Evolutionary conservation across 2,329 filamentous ascomycete species (phyloP).

Genomic region (Nemania diffusa): DNA sequence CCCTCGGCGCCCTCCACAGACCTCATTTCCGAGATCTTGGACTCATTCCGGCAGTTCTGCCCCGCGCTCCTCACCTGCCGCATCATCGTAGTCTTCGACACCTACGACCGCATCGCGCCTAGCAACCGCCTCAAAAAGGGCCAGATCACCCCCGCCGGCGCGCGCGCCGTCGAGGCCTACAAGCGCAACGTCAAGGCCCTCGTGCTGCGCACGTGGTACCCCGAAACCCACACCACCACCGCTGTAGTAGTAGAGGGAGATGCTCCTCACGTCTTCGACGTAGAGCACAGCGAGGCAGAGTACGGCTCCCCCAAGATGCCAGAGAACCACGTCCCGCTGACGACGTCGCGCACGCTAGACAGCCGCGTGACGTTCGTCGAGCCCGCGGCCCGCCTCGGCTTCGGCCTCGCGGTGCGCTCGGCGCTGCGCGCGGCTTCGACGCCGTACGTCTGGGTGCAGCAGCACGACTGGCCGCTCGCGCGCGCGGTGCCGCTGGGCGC

Average conservation of each 20-base stretch:
- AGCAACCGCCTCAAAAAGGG: conserved; percentile 63
- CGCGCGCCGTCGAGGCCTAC: conserved; percentile 56
- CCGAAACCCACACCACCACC: too few relatives aligned
- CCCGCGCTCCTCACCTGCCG: conserved; percentile 54
- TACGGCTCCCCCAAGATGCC: conserved; percentile 56
- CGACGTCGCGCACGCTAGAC: conserved; percentile 50
- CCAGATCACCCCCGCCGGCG: conserved; percentile 59
- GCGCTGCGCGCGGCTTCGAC: conserved; percentile 59
- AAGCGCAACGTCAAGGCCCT: conserved; percentile 59
- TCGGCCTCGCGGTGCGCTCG: conserved; percentile 64
- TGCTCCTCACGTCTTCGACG: conserved; percentile 23
- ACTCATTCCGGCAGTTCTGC: conserved; percentile 59
- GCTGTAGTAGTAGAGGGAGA: too few relatives aligned
- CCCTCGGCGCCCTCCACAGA: conserved; percentile 65
- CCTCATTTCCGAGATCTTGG: conserved; percentile 58
- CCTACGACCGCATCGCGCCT: conserved; percentile 59
- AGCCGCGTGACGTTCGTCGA: conserved; percentile 61
- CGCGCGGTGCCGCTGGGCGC: conserved; percentile 56
- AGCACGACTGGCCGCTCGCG: conserved; percentile 66
- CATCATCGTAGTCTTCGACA: conserved; percentile 64
- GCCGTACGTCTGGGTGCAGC: conserved; percentile 66
- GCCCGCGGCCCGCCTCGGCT: conserved; percentile 58
- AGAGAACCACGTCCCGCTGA: conserved; percentile 53
- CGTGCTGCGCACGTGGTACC: conserved; percentile 49
- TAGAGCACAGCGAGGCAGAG: conserved; percentile 54